Percentiles rank a stretch among this genome's conserved stretches.
These are phyloP conservation scores for Scleromitrula shiraiana DNA, from an alignment of 2,329 filamentous ascomycete genomes.

Conservation along the genomic window DNA sequence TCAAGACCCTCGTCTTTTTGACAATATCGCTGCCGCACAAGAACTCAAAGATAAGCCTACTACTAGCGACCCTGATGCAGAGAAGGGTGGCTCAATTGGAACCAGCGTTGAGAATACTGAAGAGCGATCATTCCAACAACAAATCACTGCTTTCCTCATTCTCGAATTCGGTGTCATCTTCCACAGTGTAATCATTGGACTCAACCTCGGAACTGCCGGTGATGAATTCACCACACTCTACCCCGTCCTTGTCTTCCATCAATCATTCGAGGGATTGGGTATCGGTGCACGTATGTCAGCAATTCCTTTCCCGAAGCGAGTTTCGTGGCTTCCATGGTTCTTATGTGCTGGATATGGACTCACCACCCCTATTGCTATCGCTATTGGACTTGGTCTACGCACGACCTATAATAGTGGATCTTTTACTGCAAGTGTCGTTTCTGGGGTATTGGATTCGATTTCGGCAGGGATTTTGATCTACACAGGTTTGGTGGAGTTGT, in stretches of 20 bases:
- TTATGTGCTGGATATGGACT: conserved; percentile 39
- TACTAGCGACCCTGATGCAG: conserved; percentile 19
- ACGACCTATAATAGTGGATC: conserved; percentile 35
- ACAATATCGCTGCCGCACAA: conserved; percentile 18
- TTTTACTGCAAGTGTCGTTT: conserved; percentile 36
- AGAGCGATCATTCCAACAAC: conserved; percentile 33
- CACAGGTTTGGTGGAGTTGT: conserved; percentile 41
- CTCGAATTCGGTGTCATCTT: conserved; percentile 45
- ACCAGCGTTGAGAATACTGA: conserved; percentile 12
- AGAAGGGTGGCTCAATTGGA: conserved; percentile 1
- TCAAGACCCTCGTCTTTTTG: conserved; percentile 28
- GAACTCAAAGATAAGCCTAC: conserved; percentile 10
- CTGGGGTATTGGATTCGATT: conserved; percentile 39
- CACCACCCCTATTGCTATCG: conserved; percentile 44
- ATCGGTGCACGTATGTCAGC: conserved; percentile 52
- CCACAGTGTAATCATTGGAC: conserved; percentile 55
- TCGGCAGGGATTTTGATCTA: conserved; percentile 43
- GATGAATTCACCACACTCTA: conserved; percentile 50
- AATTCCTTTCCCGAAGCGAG: conserved; percentile 40
- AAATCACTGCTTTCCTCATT: conserved; percentile 39
- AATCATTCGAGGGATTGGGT: conserved; percentile 55
- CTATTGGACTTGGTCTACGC: conserved; percentile 40
- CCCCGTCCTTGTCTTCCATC: conserved; percentile 54
- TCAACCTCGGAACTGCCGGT: conserved; percentile 52
- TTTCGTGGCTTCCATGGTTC: conserved; percentile 40